These are phyloP conservation scores for Eleusine indica DNA, from an alignment of 176 grass and related monocot species.

Conservation along the genomic window DNA sequence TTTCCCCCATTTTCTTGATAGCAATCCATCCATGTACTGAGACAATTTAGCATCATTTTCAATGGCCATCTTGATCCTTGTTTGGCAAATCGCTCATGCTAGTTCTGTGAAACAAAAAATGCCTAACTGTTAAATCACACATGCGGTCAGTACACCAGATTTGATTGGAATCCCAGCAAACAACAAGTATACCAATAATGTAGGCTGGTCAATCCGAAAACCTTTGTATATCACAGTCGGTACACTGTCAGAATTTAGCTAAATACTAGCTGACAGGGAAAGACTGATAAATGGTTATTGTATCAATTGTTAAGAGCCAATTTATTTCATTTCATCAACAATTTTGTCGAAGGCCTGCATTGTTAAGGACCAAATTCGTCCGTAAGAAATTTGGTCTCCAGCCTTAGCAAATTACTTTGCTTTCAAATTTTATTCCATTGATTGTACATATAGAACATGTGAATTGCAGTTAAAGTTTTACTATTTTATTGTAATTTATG, in stretches of 20 bases:
- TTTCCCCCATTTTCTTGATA: not conserved
- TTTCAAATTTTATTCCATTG: constrained; percentile 17
- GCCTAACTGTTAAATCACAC: too few relatives aligned
- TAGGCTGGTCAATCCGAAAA: not conserved
- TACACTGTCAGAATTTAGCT: not conserved
- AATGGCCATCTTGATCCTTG: not conserved
- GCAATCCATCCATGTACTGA: not conserved
- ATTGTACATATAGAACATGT: not conserved
- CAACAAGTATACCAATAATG: not conserved
- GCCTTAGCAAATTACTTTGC: not conserved
- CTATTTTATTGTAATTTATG: constrained; percentile 7
- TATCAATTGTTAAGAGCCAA: not conserved
- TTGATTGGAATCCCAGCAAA: not conserved
- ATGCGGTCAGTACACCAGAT: not conserved
- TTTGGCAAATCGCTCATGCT: not conserved
- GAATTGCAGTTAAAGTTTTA: constrained; percentile 14
- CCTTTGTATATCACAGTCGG: not conserved
- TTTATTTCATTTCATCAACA: constrained; percentile 8
- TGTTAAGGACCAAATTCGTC: too few relatives aligned
- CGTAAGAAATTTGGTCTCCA: not conserved
- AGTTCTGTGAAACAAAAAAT: too few relatives aligned
- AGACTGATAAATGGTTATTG: not conserved
- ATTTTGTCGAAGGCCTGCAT: too few relatives aligned
- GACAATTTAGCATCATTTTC: not conserved
- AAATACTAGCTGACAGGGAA: not conserved